Percentiles rank a stretch among this genome's conserved stretches.
Conservation (phyloP, 1,284 basidiomycete genomes). For the Heterobasidion irregulare region DNA sequence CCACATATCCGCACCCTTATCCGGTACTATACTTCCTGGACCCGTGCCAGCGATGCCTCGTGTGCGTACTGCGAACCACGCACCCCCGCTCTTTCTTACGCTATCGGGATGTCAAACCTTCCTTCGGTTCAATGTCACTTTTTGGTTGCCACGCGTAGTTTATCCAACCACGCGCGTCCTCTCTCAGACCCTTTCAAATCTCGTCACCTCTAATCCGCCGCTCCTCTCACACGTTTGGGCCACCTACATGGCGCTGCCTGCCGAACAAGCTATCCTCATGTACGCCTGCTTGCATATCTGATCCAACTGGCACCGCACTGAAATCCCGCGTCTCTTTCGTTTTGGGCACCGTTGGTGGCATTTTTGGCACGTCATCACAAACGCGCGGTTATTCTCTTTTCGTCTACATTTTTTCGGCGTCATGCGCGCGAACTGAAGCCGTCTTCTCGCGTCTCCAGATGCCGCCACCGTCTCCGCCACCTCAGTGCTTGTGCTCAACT, state of each 20-base stretch:
- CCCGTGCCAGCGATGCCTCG: conserved; percentile 41
- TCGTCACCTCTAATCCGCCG: conserved; percentile 58
- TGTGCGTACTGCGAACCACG: conserved; percentile 28
- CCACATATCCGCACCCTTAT: conserved; percentile 48
- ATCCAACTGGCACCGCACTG: no score
- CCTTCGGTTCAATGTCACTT: conserved; percentile 3
- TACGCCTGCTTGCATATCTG: conserved; percentile 20
- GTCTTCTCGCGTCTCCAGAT: conserved; percentile 66
- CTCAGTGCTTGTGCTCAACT: conserved; percentile 69
- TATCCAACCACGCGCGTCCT: conserved; percentile 39
- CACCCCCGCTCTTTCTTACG: no score
- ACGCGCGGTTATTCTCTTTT: not conserved
- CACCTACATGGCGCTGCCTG: conserved; percentile 55
- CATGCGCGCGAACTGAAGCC: conserved; percentile 34
- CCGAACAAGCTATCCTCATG: conserved; percentile 72
- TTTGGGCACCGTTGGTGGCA: no score
- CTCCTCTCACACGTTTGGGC: conserved; percentile 50
- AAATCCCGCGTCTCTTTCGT: no score
- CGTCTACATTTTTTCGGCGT: not conserved
- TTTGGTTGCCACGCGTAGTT: not conserved
- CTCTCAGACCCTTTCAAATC: conserved; percentile 65
- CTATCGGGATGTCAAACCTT: not conserved
- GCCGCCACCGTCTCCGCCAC: conserved; percentile 49
- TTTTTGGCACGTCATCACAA: no score
- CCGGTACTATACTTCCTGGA: conserved; percentile 66